phyloP scores from a whole-genome alignment of 306 rosid species.

The Sophora flavescens region DNA sequence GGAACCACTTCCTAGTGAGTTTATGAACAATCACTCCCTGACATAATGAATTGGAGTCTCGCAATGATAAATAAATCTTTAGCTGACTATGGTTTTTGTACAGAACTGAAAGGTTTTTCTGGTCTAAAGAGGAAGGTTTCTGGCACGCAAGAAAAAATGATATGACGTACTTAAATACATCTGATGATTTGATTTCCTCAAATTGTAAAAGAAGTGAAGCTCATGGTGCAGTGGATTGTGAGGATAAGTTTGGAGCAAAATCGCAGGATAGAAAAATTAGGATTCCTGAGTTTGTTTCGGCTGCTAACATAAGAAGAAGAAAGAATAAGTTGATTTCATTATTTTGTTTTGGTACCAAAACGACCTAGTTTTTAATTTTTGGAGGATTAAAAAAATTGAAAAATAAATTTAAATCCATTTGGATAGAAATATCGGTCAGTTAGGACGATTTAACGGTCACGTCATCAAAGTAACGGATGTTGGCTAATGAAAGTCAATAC shows the following conservation, averaged over 20 bases:
- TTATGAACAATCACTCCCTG: constrained; percentile 23
- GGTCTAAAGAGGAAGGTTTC: constrained; percentile 79
- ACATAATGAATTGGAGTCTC: background rate
- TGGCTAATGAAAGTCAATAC: too few relatives aligned
- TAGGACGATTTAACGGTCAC: too few relatives aligned
- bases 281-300: too few relatives aligned
- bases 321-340: too few relatives aligned
- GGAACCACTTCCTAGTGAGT: constrained; percentile 75
- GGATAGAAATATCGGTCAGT: too few relatives aligned
- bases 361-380: too few relatives aligned
- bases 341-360: too few relatives aligned
- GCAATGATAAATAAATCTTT: constrained; percentile 3
- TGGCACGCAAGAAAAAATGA: constrained; percentile 55
- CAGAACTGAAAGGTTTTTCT: constrained; percentile 69
- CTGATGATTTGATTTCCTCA: constrained; percentile 48
- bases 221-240: constrained; percentile 46
- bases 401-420: too few relatives aligned
- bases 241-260: constrained; percentile 45
- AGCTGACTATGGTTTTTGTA: constrained; percentile 41
- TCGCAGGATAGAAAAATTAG: too few relatives aligned
- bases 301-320: too few relatives aligned
- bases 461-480: too few relatives aligned
- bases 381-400: too few relatives aligned
- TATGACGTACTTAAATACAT: constrained; percentile 46
- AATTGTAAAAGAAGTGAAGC: constrained; percentile 63